phyloP scores from a whole-genome alignment of 805 yeast genomes.

The Teunomyces cretensis region DNA sequence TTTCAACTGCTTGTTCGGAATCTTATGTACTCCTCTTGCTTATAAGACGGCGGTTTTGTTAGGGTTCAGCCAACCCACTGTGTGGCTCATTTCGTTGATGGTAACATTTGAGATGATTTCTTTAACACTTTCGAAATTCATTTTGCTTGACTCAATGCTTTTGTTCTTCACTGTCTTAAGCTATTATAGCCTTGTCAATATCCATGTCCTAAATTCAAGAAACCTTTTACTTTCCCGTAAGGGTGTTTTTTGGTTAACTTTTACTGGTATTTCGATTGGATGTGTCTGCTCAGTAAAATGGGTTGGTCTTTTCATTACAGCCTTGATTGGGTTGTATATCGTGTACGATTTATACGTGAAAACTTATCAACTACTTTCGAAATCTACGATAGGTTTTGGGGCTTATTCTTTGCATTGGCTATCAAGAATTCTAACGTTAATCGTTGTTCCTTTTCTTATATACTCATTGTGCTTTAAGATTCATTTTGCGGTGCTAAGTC shows the following conservation, averaged over 20 bases:
- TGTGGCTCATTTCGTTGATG: conserved; percentile 61
- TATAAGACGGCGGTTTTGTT: conserved; percentile 45
- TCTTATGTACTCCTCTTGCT: conserved; percentile 67
- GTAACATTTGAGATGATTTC: conserved; percentile 68
- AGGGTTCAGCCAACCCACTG: conserved; percentile 32
- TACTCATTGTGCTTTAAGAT: conserved; percentile 74
- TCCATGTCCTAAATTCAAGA: conserved; percentile 47
- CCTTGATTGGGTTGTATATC: conserved; percentile 58
- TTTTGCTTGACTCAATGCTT: conserved; percentile 73
- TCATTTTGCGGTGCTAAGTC: conserved; percentile 73
- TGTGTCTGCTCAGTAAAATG: conserved; percentile 84
- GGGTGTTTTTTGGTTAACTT: conserved; percentile 55
- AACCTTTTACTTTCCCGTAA: conserved; percentile 34
- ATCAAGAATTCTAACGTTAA: conserved; percentile 62
- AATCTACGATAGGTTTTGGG: conserved; percentile 15
- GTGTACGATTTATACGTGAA: conserved; percentile 51
- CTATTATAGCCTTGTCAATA: conserved; percentile 38
- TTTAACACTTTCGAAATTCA: conserved; percentile 70
- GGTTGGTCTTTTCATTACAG: conserved; percentile 76
- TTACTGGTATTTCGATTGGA: conserved; percentile 70
- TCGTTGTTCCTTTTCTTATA: conserved; percentile 67
- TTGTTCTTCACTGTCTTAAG: conserved; percentile 64
- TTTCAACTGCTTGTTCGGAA: conserved; percentile 69
- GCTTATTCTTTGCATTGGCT: conserved; percentile 66
- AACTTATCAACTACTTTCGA: conserved; percentile 32